These are phyloP conservation scores for Rhexocercosporidium sp. DNA, from an alignment of 2,329 filamentous ascomycete species.

Conservation along the genomic window DNA sequence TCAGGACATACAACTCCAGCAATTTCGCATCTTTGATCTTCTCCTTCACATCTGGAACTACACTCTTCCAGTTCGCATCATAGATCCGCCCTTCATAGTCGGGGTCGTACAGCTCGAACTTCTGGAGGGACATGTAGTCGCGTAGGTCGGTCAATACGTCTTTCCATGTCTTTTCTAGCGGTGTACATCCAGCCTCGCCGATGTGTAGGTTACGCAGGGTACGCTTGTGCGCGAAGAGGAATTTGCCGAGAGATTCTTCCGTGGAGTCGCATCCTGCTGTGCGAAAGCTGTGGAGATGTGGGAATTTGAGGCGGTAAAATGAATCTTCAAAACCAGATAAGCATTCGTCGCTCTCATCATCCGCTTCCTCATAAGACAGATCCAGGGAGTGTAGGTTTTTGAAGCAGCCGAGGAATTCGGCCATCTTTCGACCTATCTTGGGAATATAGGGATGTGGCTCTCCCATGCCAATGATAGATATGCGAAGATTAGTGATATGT, in stretches of 20 bases:
- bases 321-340: neutral
- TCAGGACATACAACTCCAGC: slow-evolving; percentile 5
- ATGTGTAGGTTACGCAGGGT: slow-evolving; percentile 6
- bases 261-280: neutral
- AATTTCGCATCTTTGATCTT: slow-evolving; percentile 6
- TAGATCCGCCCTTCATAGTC: slow-evolving; percentile 7
- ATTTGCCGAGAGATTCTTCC: neutral
- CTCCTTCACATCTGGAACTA: neutral
- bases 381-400: neutral
- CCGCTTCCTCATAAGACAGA: slow-evolving; percentile 14
- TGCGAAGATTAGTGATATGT: neutral
- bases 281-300: slow-evolving; percentile 5
- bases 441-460: neutral
- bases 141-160: slow-evolving; percentile 2
- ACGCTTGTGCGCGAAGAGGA: slow-evolving; percentile 10
- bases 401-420: slow-evolving; percentile 11
- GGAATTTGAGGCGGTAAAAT: slow-evolving; percentile 12
- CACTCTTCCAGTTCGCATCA: slow-evolving; percentile 3
- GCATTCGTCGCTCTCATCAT: slow-evolving; percentile 8
- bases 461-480: neutral
- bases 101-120: slow-evolving; percentile 10
- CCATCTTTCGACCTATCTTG: neutral
- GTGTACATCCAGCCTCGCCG: slow-evolving; percentile 6
- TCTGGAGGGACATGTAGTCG: slow-evolving; percentile 10
- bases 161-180: neutral